Percentiles rank a stretch among this genome's conserved stretches.
Evolutionary conservation across 805 yeast species (phyloP).

Genomic region (Pichia nanzhaoensis): DNA sequence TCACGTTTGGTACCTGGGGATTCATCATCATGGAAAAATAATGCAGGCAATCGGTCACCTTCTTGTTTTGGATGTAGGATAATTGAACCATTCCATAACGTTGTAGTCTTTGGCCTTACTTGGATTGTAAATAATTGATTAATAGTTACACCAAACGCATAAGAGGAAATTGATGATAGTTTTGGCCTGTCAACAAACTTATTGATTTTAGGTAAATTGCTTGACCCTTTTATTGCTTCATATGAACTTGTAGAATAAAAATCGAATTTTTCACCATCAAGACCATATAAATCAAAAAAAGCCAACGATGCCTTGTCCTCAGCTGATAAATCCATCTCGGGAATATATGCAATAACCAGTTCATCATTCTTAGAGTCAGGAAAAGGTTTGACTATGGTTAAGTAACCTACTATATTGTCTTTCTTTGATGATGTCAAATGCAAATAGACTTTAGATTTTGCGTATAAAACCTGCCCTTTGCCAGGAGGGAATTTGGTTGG

Average conservation of each 20-base stretch:
- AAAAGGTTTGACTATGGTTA: slow-evolving; percentile 55
- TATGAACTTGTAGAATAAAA: slow-evolving; percentile 16
- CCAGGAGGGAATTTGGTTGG: slow-evolving; percentile 24
- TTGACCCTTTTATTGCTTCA: slow-evolving; percentile 12
- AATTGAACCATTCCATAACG: slow-evolving; percentile 90
- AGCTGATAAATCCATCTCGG: slow-evolving; percentile 38
- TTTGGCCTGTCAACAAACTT: slow-evolving; percentile 47
- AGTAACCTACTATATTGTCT: slow-evolving; percentile 77
- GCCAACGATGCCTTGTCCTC: slow-evolving; percentile 27
- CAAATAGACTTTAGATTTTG: slow-evolving; percentile 67
- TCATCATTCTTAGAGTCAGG: slow-evolving; percentile 45
- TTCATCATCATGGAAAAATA: slow-evolving; percentile 91
- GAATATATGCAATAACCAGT: slow-evolving; percentile 59
- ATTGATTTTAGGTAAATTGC: slow-evolving; percentile 22
- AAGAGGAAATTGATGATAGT: slow-evolving; percentile 46
- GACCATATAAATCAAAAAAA: slow-evolving; percentile 34
- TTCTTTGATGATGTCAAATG: slow-evolving; percentile 71
- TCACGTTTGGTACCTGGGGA: slow-evolving; percentile 64
- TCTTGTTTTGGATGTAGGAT: slow-evolving; percentile 62
- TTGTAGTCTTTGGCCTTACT: slow-evolving; percentile 73
- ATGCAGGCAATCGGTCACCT: slow-evolving; percentile 60
- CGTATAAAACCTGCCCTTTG: slow-evolving; percentile 44
- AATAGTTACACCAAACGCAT: slow-evolving; percentile 61
- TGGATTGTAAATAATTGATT: slow-evolving; percentile 69
- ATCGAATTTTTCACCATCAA: slow-evolving; percentile 31